Evolutionary conservation across 2,329 filamentous ascomycete genomes (phyloP).

Genomic region (Atkinsonella texensis): DNA sequence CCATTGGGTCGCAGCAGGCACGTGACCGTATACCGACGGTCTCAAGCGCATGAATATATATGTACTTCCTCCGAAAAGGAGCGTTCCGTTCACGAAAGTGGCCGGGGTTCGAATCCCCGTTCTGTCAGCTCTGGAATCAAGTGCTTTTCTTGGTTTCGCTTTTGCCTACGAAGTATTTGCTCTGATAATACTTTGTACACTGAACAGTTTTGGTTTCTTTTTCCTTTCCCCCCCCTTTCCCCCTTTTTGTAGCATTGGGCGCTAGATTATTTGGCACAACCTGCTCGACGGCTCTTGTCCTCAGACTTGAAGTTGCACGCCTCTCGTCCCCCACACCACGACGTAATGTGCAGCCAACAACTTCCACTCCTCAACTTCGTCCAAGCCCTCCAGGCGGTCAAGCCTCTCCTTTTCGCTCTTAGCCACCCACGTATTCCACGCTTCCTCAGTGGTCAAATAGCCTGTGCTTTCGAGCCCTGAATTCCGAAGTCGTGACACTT

Average conservation of each 20-base stretch:
- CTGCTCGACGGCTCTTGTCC: neutral
- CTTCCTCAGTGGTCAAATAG: slow-evolving; percentile 35
- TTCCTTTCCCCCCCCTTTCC: neutral
- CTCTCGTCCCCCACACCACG: slow-evolving; percentile 74
- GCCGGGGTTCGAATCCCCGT: too few relatives aligned
- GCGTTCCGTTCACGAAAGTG: too few relatives aligned
- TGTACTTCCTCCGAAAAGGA: too few relatives aligned
- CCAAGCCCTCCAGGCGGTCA: slow-evolving; percentile 70
- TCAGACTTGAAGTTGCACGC: slow-evolving; percentile 5
- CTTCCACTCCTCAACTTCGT: slow-evolving; percentile 92
- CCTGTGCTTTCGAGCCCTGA: slow-evolving; percentile 48
- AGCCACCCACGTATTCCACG: slow-evolving; percentile 67
- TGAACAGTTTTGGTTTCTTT: too few relatives aligned
- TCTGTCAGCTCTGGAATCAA: too few relatives aligned
- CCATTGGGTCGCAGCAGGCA: neutral
- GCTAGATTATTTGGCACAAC: too few relatives aligned
- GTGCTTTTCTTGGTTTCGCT: too few relatives aligned
- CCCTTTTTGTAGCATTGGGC: neutral
- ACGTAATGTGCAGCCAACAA: slow-evolving; percentile 82
- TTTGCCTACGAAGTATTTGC: too few relatives aligned
- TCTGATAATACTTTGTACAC: too few relatives aligned
- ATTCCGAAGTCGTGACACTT: slow-evolving; percentile 51
- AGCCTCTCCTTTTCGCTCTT: slow-evolving; percentile 66
- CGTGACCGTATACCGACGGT: too few relatives aligned
- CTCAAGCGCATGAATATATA: too few relatives aligned